Base-by-base conservation (phyloP, 805 yeast species). In the Jamesozyma lodderae region DNA sequence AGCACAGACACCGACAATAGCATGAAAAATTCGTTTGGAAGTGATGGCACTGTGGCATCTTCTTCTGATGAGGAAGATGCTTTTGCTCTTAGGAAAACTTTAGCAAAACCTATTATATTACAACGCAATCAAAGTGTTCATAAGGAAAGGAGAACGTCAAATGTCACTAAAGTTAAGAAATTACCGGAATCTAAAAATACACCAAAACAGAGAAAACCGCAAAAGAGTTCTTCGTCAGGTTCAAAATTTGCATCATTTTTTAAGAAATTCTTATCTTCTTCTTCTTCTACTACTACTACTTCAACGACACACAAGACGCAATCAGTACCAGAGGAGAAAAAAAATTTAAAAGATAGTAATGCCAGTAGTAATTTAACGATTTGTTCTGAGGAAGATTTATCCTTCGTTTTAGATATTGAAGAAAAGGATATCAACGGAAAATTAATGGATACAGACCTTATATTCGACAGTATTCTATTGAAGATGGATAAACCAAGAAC, bases 401-500 rank as follows among this genome's bases (percentile, higher is more conserved):
- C 39, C 16, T 16, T 37, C 4, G 22, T 10, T 10, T 17, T 32
- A 11, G 42, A 36, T 14, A 17, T 35, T 9, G 38, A 34, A 2
- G n/a, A n/a, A n/a, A 26, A 36, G 9, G 37, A 41, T n/a, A 24
- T 26, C 4, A 46, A 52, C 27, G 51, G 48, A 17, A 37, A 41
- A 17, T 37, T 57, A 9, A 43, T 56, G 50, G 61, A 57, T 33
- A 48, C 55, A 16, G 59, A 55, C 41, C 34, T 49, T 23, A 51
- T 55, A 4, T 57, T 57, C 40, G 59, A 56, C 40, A 48, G 47
- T 37, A 33, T 57, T 6, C 42, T 57, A n/a, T 41, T 51, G 10
- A 51, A 53, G 36, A 44, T 49, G 8, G 45, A 53, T 20, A 40
- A 41, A 13, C 21, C 26, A 17, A 16, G 6, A 17, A 17, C 13